These are phyloP conservation scores for Ocimum tenuiflorum DNA, from an alignment of 257 asterid genomes.

Conservation along the genomic window DNA sequence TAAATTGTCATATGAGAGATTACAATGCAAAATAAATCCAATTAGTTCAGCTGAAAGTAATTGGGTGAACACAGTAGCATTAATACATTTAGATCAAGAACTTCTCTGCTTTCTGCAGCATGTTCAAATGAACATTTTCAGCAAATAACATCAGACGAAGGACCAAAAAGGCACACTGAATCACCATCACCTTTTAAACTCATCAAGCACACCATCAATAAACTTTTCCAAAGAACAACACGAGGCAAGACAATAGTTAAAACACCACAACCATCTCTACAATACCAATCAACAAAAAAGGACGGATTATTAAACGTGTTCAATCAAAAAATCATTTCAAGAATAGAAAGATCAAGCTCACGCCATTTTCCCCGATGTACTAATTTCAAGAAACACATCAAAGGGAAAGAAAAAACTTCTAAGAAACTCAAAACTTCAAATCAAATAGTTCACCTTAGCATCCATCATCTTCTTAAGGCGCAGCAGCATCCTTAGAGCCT, in stretches of 20 bases:
- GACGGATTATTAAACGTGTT: not conserved
- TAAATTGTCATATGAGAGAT: no score
- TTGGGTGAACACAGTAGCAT: no score
- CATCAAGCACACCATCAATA: no score
- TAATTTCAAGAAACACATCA: conserved; percentile 4
- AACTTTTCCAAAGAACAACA: no score
- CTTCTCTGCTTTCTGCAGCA: no score
- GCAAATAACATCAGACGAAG: not conserved
- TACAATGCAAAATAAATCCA: no score
- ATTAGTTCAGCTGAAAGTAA: no score
- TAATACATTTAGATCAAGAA: no score
- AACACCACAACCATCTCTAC: conserved; percentile 6
- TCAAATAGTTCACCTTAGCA: conserved; percentile 40
- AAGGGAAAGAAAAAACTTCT: not conserved
- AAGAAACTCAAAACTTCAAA: not conserved
- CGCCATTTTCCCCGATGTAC: not conserved
- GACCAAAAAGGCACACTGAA: no score
- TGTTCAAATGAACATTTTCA: not conserved
- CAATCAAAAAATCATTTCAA: not conserved
- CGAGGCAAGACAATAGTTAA: not conserved
- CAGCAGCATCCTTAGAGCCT: conserved; percentile 56
- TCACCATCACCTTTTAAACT: no score
- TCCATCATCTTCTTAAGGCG: conserved; percentile 78
- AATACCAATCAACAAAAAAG: not conserved
- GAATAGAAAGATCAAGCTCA: not conserved